Evolutionary conservation across 208 protist genomes (phyloP).

Genomic region (Leishmania major): DNA sequence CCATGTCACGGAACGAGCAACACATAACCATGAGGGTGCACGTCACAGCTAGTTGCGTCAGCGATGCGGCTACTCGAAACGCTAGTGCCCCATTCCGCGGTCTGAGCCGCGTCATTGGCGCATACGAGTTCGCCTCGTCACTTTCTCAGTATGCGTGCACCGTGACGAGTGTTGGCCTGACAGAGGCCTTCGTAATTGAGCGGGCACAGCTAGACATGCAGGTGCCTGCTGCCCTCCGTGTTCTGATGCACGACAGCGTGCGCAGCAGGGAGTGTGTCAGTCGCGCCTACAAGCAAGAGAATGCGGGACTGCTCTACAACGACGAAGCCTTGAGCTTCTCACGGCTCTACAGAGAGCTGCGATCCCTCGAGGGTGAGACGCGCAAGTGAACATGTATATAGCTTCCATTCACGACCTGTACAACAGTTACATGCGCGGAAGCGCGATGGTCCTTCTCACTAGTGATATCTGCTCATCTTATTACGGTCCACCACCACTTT

Average conservation of each 20-base stretch:
- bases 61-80: conserved; percentile 2
- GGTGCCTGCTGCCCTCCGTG: conserved; percentile 51
- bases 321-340: conserved; percentile 55
- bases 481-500: neutral
- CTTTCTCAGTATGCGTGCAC: conserved; percentile 73
- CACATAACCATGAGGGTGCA: conserved; percentile 33
- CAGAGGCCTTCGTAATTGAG: conserved; percentile 77
- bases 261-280: conserved; percentile 57
- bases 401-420: too few species aligned
- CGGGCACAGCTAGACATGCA: conserved; percentile 45
- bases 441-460: neutral
- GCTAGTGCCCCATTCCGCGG: conserved; percentile 9
- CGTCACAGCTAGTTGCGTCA: conserved; percentile 3
- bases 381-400: conserved; percentile 23
- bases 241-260: conserved; percentile 45
- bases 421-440: neutral
- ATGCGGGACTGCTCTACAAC: conserved; percentile 43
- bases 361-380: conserved; percentile 15
- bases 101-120: conserved; percentile 65
- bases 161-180: conserved; percentile 74
- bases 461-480: neutral
- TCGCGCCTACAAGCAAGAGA: conserved; percentile 48
- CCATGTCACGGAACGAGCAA: conserved; percentile 53
- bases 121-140: conserved; percentile 73
- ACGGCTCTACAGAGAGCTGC: conserved; percentile 46